Percentiles rank a stretch among this genome's conserved stretches.
Conservation (phyloP, 805 yeast genomes). For the Ogataea wickerhamii region DNA sequence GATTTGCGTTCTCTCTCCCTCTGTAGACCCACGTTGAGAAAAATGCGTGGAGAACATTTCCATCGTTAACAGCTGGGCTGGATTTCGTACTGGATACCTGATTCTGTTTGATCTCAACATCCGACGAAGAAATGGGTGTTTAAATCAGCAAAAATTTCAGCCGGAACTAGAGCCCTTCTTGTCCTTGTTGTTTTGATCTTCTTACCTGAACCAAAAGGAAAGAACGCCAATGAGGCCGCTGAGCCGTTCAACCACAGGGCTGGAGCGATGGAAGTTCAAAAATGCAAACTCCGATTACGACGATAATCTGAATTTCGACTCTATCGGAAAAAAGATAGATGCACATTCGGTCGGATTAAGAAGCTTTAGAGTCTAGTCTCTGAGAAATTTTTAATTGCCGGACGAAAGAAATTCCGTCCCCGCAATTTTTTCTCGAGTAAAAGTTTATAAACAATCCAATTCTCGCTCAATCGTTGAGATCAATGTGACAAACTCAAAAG, state of each 20-base stretch:
- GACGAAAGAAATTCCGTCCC: no score
- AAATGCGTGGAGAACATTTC: constrained; percentile 17
- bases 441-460: no score
- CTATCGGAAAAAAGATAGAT: constrained; percentile 4
- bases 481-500: no score
- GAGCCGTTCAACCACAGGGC: constrained; percentile 3
- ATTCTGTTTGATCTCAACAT: constrained; percentile 21
- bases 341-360: no score
- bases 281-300: constrained; percentile 1
- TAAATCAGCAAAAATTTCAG: constrained; percentile 23
- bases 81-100: constrained; percentile 14
- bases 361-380: no score
- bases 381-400: no score
- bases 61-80: constrained; percentile 7
- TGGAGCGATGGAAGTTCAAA: constrained; percentile 1
- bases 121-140: constrained; percentile 8
- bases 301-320: constrained; percentile 1
- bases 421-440: no score
- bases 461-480: no score
- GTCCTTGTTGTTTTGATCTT: constrained; percentile 2
- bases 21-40: no score
- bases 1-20: no score
- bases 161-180: constrained; percentile 1
- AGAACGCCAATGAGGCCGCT: constrained; percentile 3
- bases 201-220: constrained; percentile 5